Base-by-base conservation (phyloP, 2,329 filamentous ascomycete species). In the Talaromyces pinophilus region DNA sequence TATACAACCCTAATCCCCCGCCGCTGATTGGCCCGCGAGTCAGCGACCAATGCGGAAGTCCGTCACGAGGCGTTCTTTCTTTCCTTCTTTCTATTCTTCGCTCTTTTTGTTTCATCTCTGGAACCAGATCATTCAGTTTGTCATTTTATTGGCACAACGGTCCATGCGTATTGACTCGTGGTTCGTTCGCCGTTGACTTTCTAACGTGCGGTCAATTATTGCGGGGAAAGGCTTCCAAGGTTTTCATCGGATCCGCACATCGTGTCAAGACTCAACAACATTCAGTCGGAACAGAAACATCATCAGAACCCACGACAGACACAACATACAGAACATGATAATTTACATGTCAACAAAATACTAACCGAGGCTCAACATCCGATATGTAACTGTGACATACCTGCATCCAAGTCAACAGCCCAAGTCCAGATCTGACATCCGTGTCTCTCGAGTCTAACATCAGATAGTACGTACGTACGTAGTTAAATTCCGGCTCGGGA, bases 21-120 rank as follows among this genome's bases (percentile, higher is more conserved):
- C 28, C 22, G 13, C 35, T 60, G 57, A 60, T 60, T 44, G 38
- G 57, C 8, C 25, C 25, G 40, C 40, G 42, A 60, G 10, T 57
- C 19, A 38, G 33, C 54, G 57, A 61, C 59, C 28, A 48, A 61
- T 61, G 59, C 40, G 59, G 59, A 48, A 61, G 33, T 44, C 28
- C 25, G 42, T 61, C 59, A 61, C 59, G 59, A 48, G 59, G 40
- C 59, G 8, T 17, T 61, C 19, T 35, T 25, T 46, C 15, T 19
- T 28, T 35, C 10, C n/a, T 17, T 15, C 7, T 35, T 35, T 35
- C 33, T 35, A 10, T 35, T 11, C 33, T 35, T 35, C 33, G 1
- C 17, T 19, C 11, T 1, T 54, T 10, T 38, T 15, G n/a, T 22
- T 57, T n/a, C 30, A 19, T 15, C 7, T 35, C 30, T 19, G 6